Conservation (phyloP, 1,284 basidiomycete genomes). For the Megacollybia platyphylla region DNA sequence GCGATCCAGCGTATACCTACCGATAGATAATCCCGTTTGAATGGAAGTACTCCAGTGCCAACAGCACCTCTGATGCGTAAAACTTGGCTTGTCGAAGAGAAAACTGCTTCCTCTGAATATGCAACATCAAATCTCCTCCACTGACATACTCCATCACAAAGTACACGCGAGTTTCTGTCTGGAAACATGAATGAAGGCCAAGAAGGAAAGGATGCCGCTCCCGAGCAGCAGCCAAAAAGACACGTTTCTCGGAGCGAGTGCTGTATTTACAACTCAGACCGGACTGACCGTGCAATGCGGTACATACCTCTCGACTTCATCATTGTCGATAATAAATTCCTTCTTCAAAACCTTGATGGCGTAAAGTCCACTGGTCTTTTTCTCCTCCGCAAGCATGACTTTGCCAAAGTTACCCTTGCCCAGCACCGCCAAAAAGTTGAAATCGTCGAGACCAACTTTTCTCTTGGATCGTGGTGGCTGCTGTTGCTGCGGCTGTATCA, state of each 20-base stretch:
- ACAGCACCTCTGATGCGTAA: constrained; percentile 95
- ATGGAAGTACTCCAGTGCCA: constrained; percentile 98
- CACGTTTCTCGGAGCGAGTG: constrained; percentile 98
- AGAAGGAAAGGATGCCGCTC: constrained; percentile 98
- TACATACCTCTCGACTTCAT: constrained; percentile 92
- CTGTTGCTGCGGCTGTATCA: constrained; percentile 7
- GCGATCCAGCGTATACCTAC: constrained; percentile 26
- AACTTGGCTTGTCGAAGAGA: constrained; percentile 96
- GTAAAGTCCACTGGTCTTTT: constrained; percentile 77
- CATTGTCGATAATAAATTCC: constrained; percentile 99
- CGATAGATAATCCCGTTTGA: constrained; percentile 96
- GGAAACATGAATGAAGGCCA: constrained; percentile 97
- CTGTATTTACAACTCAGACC: constrained; percentile 25
- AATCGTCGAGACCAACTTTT: constrained; percentile 94
- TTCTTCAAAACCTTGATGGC: constrained; percentile 99
- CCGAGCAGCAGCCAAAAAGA: constrained; percentile 90
- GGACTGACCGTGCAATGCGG: constrained; percentile 3
- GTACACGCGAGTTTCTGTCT: constrained; percentile 97
- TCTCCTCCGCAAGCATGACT: constrained; percentile 99
- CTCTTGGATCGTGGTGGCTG: constrained; percentile 36
- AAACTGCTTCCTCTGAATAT: constrained; percentile 92
- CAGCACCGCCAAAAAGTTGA: constrained; percentile 97
- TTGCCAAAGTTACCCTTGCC: constrained; percentile 99
- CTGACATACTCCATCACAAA: constrained; percentile 93
- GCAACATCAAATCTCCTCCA: constrained; percentile 88